A percentile compares a stretch with the other conserved stretches of the same genome.
Evolutionary conservation across 352 stramenopile genomes (phyloP).

Genomic region (Phytophthora citricola): DNA sequence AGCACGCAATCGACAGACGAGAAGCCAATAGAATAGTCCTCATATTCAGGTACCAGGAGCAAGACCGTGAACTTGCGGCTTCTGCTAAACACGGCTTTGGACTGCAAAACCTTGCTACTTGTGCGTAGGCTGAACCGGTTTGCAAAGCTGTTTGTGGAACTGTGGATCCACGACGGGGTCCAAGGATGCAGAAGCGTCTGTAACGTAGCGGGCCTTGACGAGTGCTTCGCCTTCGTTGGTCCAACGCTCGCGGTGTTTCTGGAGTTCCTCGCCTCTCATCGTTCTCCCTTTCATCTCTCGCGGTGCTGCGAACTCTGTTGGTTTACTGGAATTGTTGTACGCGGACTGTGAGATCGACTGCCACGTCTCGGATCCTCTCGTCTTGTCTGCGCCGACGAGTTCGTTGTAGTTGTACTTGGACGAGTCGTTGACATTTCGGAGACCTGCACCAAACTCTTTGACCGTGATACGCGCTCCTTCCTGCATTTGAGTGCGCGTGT

Average conservation of each 20-base stretch:
- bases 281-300: constrained; percentile 58
- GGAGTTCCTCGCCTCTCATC: constrained; percentile 58
- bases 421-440: constrained; percentile 52
- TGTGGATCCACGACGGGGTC: constrained; percentile 51
- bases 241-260: constrained; percentile 67
- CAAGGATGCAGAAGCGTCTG: constrained; percentile 55
- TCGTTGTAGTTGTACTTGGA: constrained; percentile 75
- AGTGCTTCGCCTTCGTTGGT: constrained; percentile 64
- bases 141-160: constrained; percentile 71
- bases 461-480: constrained; percentile 42
- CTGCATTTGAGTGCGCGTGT: constrained; percentile 62
- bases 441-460: constrained; percentile 55
- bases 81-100: neutral
- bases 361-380: constrained; percentile 54
- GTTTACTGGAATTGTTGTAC: constrained; percentile 58
- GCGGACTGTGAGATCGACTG: constrained; percentile 62
- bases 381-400: constrained; percentile 71
- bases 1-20: neutral
- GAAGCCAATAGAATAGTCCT: constrained; percentile 30
- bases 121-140: constrained; percentile 55
- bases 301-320: constrained; percentile 73
- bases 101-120: constrained; percentile 37
- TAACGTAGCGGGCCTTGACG: constrained; percentile 63
- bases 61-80: neutral
- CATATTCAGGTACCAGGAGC: constrained; percentile 12